These are phyloP conservation scores for Apiotrichum siamense DNA, from an alignment of 1,284 basidiomycete genomes.

Conservation along the genomic window DNA sequence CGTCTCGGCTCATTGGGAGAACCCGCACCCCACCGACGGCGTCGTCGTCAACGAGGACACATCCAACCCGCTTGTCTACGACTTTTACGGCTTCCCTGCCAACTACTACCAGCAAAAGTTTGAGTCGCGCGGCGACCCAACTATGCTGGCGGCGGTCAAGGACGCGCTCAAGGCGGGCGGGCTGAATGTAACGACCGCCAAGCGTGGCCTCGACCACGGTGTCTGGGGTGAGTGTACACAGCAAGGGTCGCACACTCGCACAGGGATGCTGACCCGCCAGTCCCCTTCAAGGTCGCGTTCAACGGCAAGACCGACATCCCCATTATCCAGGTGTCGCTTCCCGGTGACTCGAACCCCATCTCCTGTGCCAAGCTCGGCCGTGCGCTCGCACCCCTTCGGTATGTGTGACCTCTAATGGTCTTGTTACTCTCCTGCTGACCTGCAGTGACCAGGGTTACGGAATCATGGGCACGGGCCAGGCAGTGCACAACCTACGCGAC, in stretches of 20 bases:
- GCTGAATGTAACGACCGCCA: constrained; percentile 21
- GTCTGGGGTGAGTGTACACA: constrained; percentile 45
- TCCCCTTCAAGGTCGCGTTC: constrained; percentile 48
- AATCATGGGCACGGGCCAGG: constrained; percentile 41
- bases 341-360: constrained; percentile 34
- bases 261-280: constrained; percentile 45
- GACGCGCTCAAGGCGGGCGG: constrained; percentile 29
- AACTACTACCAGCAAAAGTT: constrained; percentile 48
- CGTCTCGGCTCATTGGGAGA: constrained; percentile 51
- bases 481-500: constrained; percentile 46
- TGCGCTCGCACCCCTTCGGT: constrained; percentile 37
- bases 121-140: constrained; percentile 22
- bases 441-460: constrained; percentile 35
- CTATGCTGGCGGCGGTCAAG: constrained; percentile 30
- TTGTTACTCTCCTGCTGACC: constrained; percentile 17
- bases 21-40: constrained; percentile 13
- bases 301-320: constrained; percentile 37
- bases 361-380: constrained; percentile 45
- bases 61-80: constrained; percentile 48
- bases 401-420: not conserved
- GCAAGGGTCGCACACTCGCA: constrained; percentile 20
- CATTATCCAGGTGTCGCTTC: constrained; percentile 49
- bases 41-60: constrained; percentile 42
- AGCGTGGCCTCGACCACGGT: constrained; percentile 50
- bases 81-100: constrained; percentile 49